A percentile compares a stretch with the other conserved stretches of the same genome.
These are phyloP conservation scores for Trichoderma guizhouense DNA, from an alignment of 2,329 filamentous ascomycete genomes.

Conservation along the genomic window DNA sequence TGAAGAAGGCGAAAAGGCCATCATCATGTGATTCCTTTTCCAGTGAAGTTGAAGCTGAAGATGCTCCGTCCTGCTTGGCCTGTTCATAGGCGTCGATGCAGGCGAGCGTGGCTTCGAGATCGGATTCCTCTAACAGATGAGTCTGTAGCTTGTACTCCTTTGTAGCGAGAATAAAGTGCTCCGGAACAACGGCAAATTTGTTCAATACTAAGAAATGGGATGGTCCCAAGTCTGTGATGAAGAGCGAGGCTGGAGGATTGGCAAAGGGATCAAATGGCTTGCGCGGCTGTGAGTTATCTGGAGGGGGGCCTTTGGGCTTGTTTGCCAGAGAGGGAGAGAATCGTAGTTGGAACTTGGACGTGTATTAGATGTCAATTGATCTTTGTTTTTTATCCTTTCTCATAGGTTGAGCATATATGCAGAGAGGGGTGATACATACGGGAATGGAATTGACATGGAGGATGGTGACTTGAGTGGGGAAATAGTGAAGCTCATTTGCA, in stretches of 20 bases:
- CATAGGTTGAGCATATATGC: background rate
- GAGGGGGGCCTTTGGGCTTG: slow-evolving; percentile 55
- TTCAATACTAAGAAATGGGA: slow-evolving; percentile 66
- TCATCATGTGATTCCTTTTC: slow-evolving; percentile 1
- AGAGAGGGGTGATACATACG: slow-evolving; percentile 31
- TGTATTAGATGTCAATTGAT: slow-evolving; percentile 1
- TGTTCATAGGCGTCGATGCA: slow-evolving; percentile 57
- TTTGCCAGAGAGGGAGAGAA: slow-evolving; percentile 66
- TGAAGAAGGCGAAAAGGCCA: slow-evolving; percentile 65
- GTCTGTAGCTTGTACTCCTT: slow-evolving; percentile 62
- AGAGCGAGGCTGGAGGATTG: slow-evolving; percentile 52
- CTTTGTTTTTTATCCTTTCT: too few relatives aligned
- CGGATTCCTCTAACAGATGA: slow-evolving; percentile 56
- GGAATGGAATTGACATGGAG: slow-evolving; percentile 42
- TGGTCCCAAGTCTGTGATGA: slow-evolving; percentile 49
- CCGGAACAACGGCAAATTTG: slow-evolving; percentile 68
- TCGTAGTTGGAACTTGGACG: slow-evolving; percentile 64
- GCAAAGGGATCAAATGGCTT: slow-evolving; percentile 62
- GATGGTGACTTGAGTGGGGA: slow-evolving; percentile 51
- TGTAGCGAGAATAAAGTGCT: slow-evolving; percentile 71
- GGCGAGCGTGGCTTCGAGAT: slow-evolving; percentile 59
- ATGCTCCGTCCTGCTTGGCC: background rate
- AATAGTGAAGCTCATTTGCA: slow-evolving; percentile 51
- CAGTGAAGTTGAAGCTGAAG: background rate
- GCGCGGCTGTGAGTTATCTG: slow-evolving; percentile 29